These are phyloP conservation scores for Coprinopsis sp. DNA, from an alignment of 768 basidiomycete species.

Conservation along the genomic window DNA sequence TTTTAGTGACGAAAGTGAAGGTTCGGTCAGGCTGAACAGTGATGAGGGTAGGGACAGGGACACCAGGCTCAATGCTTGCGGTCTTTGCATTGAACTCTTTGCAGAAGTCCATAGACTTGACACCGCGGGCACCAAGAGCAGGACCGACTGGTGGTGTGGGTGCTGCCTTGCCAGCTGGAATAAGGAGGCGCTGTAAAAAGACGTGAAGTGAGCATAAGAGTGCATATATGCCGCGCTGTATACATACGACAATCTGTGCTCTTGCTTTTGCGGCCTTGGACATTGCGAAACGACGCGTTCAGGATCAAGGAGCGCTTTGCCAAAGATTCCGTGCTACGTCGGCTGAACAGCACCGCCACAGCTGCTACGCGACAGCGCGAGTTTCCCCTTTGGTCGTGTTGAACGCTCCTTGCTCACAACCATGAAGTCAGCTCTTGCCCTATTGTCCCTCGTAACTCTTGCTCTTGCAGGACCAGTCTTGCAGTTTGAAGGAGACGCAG, in stretches of 20 bases:
- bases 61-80: slow-evolving; percentile 76
- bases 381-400: neutral
- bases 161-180: slow-evolving; percentile 91
- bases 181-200: slow-evolving; percentile 64
- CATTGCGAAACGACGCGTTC: slow-evolving; percentile 38
- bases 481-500: slow-evolving; percentile 14
- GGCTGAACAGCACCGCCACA: neutral
- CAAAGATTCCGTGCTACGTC: neutral
- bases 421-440: slow-evolving; percentile 47
- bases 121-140: slow-evolving; percentile 94
- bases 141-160: slow-evolving; percentile 96
- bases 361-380: neutral
- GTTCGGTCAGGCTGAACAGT: slow-evolving; percentile 92
- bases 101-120: slow-evolving; percentile 99
- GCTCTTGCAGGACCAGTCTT: slow-evolving; percentile 37
- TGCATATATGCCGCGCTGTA: slow-evolving; percentile 5
- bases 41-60: slow-evolving; percentile 89
- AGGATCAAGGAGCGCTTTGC: neutral
- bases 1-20: slow-evolving; percentile 89
- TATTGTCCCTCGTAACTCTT: slow-evolving; percentile 42
- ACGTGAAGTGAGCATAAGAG: slow-evolving; percentile 6
- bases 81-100: slow-evolving; percentile 99
- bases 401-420: slow-evolving; percentile 11
- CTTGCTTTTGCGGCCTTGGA: slow-evolving; percentile 64
- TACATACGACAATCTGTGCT: slow-evolving; percentile 73